Evolutionary conservation across 2,329 filamentous ascomycete genomes (phyloP), one percentile per base, ranked within the genome.

Genomic region (Metarhizium guizhouense): DNA sequence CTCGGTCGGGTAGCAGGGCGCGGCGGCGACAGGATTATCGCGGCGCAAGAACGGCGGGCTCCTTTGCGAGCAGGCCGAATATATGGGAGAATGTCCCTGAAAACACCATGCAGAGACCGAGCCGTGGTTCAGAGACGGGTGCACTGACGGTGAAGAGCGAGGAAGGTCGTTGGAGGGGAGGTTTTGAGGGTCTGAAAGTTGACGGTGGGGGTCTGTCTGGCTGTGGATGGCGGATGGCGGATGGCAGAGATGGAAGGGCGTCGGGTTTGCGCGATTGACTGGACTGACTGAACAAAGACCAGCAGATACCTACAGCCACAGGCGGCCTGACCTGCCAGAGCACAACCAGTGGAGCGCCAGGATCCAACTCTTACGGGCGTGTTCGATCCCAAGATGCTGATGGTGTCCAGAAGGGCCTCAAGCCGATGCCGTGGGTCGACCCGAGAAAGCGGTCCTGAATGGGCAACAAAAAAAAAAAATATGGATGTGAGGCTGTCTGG

Each of bases 341-440:
- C 38, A 40, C 38, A 40, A 36, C 38, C 38, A 40, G 38, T 34
- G 32, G 32, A 34, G 32, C 25, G 25, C 25, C 25, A 25, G 25
- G 25, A 25, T 25, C 25, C 25, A 25, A 4, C 32, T 34, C 7
- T 34, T 34, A 11, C 32, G 32, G 32, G 25, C 32, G 7, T 29
- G 20, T 30, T 14, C 25, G 8, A 13, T 20, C 45, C 18, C 25
- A 20, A 30, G 6, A 25, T 30, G 45, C 45, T 48, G 20, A 8
- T 8, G 25, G 45, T 16, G 47, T 45, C 25, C 40, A 43, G 43
- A 4, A 38, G 56, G 54, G 57, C 54, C 54, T 62, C 56, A 63
- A 48, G 55, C 48, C 54, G 60, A 57, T 62, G 57, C 56, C 61
- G 62, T 61, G 56, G 52, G 47, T 34, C 49, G 50, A 53, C 55